These are phyloP conservation scores for Paulinella micropora DNA, from an alignment of 78 protist species.

Conservation along the genomic window DNA sequence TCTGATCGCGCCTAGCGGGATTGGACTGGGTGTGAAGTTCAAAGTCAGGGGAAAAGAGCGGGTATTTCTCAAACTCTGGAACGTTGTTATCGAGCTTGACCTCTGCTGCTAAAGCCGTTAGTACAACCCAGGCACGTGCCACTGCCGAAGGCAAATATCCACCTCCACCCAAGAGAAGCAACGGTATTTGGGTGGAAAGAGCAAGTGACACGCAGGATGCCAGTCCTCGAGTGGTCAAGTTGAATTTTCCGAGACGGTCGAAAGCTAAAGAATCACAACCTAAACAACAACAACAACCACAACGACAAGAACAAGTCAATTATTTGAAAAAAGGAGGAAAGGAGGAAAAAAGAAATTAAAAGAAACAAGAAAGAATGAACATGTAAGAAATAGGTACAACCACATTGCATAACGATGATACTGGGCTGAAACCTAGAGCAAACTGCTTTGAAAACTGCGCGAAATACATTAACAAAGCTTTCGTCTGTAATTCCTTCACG, in stretches of 20 bases:
- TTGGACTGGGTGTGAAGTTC: background rate
- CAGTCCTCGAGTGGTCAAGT: constrained; percentile 66
- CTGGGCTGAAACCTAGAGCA: too few relatives aligned
- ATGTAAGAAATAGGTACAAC: too few relatives aligned
- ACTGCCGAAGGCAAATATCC: constrained; percentile 61
- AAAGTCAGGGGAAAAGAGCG: background rate
- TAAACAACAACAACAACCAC: too few relatives aligned
- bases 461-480: constrained; percentile 59
- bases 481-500: constrained; percentile 87
- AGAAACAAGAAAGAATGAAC: too few relatives aligned
- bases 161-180: constrained; percentile 92
- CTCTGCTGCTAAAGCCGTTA: background rate
- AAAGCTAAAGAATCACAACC: constrained; percentile 92
- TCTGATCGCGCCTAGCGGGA: too few relatives aligned
- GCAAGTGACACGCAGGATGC: constrained; percentile 84
- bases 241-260: constrained; percentile 91
- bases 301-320: too few relatives aligned
- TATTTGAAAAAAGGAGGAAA: too few relatives aligned
- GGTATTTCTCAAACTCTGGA: background rate
- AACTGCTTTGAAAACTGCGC: too few relatives aligned
- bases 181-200: constrained; percentile 57
- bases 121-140: background rate
- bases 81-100: background rate
- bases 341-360: too few relatives aligned
- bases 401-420: too few relatives aligned